Percentiles rank a stretch among this genome's conserved stretches.
Conservation (phyloP, 2,329 filamentous ascomycete species). For the Colletotrichum gigasporum region DNA sequence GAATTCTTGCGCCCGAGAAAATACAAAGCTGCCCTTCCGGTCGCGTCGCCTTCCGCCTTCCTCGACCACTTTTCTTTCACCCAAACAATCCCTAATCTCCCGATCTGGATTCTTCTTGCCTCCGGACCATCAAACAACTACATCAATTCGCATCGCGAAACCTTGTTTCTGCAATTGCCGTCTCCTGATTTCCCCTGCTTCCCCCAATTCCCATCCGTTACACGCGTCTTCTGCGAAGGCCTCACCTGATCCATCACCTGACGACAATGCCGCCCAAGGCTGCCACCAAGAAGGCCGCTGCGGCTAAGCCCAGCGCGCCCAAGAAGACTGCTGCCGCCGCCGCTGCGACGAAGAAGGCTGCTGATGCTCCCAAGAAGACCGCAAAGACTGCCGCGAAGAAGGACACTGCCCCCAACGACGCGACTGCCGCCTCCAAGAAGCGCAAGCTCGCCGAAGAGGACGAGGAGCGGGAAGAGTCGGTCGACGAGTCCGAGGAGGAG, state of each 20-base stretch:
- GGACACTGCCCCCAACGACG: conserved; percentile 39
- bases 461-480: neutral
- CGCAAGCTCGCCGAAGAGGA: conserved; percentile 23
- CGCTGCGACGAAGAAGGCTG: conserved; percentile 39
- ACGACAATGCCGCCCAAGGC: conserved; percentile 38
- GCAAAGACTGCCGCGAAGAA: conserved; percentile 36
- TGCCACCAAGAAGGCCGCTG: conserved; percentile 36
- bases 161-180: neutral
- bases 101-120: conserved; percentile 3
- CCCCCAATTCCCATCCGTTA: neutral
- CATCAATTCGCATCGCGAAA: conserved; percentile 10
- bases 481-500: conserved; percentile 9
- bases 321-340: conserved; percentile 33
- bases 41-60: conserved; percentile 27
- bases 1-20: conserved; percentile 30
- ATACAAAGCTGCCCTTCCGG: conserved; percentile 31
- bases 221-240: conserved; percentile 18
- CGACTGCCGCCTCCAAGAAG: conserved; percentile 31
- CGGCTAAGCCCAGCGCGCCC: conserved; percentile 39
- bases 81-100: conserved; percentile 9
- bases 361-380: conserved; percentile 35
- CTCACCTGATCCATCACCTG: conserved; percentile 1
- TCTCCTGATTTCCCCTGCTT: neutral
- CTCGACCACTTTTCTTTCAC: conserved; percentile 20
- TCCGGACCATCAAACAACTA: neutral